Percentiles rank a stretch among this genome's conserved stretches.
Conservation (phyloP, 768 basidiomycete species). For the Candolleomyces aberdarensis region DNA sequence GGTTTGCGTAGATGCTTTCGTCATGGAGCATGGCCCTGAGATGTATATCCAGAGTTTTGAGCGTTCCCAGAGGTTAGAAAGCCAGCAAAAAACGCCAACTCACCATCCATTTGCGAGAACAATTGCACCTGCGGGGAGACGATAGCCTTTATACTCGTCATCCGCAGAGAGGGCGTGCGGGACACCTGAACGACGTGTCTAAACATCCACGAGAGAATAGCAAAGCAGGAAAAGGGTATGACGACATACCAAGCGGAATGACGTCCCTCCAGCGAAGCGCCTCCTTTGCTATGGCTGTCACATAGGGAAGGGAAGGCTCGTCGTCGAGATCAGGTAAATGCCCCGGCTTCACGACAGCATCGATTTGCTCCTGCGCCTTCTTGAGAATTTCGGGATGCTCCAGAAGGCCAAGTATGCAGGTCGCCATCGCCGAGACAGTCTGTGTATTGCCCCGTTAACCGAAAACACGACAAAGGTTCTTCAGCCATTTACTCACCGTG, state of each 20-base stretch:
- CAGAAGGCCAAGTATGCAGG: conserved; percentile 12
- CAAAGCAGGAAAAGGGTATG: neutral
- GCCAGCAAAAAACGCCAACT: neutral
- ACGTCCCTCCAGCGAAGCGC: conserved; percentile 24
- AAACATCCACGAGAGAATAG: neutral
- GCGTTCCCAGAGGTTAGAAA: neutral
- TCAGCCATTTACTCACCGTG: conserved; percentile 9
- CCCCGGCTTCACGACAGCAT: conserved; percentile 25
- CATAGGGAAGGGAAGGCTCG: conserved; percentile 23
- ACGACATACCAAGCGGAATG: conserved; percentile 19
- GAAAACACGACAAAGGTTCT: no score
- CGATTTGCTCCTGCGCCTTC: conserved; percentile 33
- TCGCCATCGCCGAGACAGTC: conserved; percentile 8
- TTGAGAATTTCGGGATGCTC: conserved; percentile 17
- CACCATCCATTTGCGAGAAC: conserved; percentile 32
- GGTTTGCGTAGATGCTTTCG: conserved; percentile 35
- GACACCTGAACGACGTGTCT: conserved; percentile 10
- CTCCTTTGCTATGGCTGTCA: conserved; percentile 29
- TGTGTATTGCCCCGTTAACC: neutral
- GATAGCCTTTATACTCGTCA: conserved; percentile 28
- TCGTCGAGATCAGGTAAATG: conserved; percentile 31
- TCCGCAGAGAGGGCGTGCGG: conserved; percentile 21
- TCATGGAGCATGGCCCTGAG: conserved; percentile 41
- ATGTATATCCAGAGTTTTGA: neutral
- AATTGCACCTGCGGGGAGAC: conserved; percentile 29